Base-by-base conservation (phyloP, 495 filamentous ascomycete species). In the Parachaetomium inaequale region DNA sequence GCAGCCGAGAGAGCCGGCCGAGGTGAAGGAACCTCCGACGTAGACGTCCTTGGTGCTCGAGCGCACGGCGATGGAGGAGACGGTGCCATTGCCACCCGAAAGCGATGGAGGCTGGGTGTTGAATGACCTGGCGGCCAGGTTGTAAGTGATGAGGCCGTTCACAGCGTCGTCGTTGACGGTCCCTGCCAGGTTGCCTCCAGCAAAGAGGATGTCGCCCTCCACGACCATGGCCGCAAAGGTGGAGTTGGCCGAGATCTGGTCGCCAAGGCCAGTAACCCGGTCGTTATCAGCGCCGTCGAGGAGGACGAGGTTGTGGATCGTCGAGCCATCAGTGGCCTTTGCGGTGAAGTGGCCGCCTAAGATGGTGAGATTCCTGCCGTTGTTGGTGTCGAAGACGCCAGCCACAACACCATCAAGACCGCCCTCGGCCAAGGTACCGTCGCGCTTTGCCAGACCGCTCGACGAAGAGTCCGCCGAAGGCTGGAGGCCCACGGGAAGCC, bases 261-360 rank as follows among this genome's bases (percentile, higher is more conserved):
- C 66, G 2, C 82, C 82, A 23, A 96, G 72, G 40, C 94, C 94
- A 4, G 82, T 87, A 23, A 96, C 78, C n/a, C 75, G 74, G 63
- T 87, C 73, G 23, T 82, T 76, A 61, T 83, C 80, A 4, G 74
- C 68, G 47, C 79, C 78, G 55, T 85, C 81, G 59, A 97, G 81
- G 68, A 98, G 79, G 31, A 87, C 78, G 17, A 99, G 79, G 68
- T 96, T 96, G 57, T 90, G 75, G 58, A 96, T 80, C 4, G 78
- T 77, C 0, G 87, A 88, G 19, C 88, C 91, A 66, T 92, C 82
- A 46, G 79, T 84, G 26, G 82, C 83, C 17, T 77, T 85, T 4
- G 90, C 86, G 34, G 81, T 83, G 72, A 99, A 99, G 63, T 92
- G 90, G 2, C 94, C 94, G 58, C 89, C 95, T 42, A 97, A 78